Percentiles rank a stretch among this genome's conserved stretches.
Conservation (phyloP, 768 basidiomycete genomes). For the Kwoniella pini region DNA sequence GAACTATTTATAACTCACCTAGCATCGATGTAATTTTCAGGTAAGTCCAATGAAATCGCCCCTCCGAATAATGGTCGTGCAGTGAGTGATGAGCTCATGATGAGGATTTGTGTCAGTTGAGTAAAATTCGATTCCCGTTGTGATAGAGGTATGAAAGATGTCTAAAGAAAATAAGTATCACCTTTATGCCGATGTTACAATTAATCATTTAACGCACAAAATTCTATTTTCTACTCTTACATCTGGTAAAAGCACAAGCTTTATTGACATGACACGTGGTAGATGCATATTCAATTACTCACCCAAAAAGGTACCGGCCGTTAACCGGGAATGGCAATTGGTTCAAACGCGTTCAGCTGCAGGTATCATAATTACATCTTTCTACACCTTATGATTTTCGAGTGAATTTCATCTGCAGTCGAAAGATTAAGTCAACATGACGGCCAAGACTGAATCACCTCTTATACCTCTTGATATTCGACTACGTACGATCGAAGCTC, state of each 20-base stretch:
- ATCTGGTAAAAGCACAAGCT: too few relatives aligned
- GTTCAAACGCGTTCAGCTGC: not conserved
- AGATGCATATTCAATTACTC: not conserved
- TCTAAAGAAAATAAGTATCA: too few relatives aligned
- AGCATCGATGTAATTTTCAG: constrained; percentile 69
- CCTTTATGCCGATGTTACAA: too few relatives aligned
- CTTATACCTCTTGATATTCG: constrained; percentile 38
- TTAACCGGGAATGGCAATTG: not conserved
- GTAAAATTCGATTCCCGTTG: not conserved
- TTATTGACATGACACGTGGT: not conserved
- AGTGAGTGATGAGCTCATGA: constrained; percentile 15
- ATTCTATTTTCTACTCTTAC: too few relatives aligned
- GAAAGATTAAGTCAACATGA: not conserved
- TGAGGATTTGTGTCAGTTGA: too few relatives aligned
- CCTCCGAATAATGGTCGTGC: constrained; percentile 75
- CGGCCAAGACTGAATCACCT: constrained; percentile 3
- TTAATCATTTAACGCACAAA: too few relatives aligned
- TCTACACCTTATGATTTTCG: too few relatives aligned
- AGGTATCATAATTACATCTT: too few relatives aligned
- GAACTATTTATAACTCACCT: constrained; percentile 63
- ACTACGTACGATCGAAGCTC: constrained; percentile 38
- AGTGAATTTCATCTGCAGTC: too few relatives aligned
- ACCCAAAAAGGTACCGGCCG: constrained; percentile 2
- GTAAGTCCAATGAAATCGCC: constrained; percentile 69
- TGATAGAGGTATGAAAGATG: too few relatives aligned